phyloP scores from a whole-genome alignment of 129 eudicot species.

The Kitagawia praeruptora region DNA sequence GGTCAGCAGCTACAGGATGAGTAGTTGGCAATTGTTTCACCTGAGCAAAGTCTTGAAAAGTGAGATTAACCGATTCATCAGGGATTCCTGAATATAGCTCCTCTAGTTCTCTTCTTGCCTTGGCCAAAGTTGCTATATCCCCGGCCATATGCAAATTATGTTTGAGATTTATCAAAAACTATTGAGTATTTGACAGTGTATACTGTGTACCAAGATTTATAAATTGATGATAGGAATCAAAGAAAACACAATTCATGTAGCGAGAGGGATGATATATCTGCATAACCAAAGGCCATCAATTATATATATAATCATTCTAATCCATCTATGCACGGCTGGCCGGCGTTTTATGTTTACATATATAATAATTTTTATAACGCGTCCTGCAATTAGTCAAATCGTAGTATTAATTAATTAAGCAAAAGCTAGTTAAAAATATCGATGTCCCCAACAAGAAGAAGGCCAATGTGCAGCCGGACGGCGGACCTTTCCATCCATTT shows the following conservation, averaged over 20 bases:
- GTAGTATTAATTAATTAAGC: neutral
- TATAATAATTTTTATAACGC: neutral
- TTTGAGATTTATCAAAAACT: no score
- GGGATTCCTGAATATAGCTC: slow-evolving; percentile 64
- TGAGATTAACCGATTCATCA: slow-evolving; percentile 75
- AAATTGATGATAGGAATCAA: no score
- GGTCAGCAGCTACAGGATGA: neutral
- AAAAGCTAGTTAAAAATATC: neutral
- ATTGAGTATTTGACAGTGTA: no score
- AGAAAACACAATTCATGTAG: neutral
- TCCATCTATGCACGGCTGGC: neutral
- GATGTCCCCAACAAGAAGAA: neutral
- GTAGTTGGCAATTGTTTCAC: slow-evolving; percentile 23
- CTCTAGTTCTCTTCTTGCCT: slow-evolving; percentile 68
- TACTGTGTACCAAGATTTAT: no score
- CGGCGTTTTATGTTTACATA: neutral
- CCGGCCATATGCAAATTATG: slow-evolving; percentile 11
- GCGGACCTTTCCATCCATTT: neutral
- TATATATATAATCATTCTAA: neutral
- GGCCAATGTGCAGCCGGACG: neutral
- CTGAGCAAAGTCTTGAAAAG: slow-evolving; percentile 66
- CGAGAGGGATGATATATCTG: no score
- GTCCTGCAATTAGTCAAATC: neutral
- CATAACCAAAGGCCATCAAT: neutral
- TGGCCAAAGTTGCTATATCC: slow-evolving; percentile 43